Conservation (phyloP, 176 grass and related monocot species). For the Oryza nivara region DNA sequence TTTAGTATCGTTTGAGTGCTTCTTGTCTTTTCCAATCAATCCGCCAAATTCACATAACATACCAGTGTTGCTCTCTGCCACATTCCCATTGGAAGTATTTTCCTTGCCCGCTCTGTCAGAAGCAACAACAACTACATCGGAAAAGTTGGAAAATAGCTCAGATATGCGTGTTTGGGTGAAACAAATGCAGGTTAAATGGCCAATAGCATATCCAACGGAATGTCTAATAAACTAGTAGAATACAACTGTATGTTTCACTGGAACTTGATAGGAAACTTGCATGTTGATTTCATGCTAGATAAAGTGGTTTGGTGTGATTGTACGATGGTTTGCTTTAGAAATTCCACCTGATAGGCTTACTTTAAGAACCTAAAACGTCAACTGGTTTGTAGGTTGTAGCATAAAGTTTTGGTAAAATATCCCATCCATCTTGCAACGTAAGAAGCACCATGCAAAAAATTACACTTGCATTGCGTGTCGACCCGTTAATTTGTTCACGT, state of each 20-base stretch:
- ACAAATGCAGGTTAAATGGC: neutral
- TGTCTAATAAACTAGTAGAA: neutral
- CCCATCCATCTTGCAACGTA: neutral
- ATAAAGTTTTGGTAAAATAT: neutral
- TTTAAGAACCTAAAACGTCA: neutral
- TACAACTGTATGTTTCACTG: neutral
- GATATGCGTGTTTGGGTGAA: slow-evolving; percentile 6
- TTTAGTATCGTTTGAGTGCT: slow-evolving; percentile 13
- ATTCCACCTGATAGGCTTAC: neutral
- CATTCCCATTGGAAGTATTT: slow-evolving; percentile 22
- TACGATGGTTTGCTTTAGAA: neutral
- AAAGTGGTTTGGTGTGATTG: neutral
- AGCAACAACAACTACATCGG: slow-evolving; percentile 17
- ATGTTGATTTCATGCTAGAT: neutral
- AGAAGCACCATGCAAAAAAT: neutral
- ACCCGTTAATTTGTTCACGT: neutral
- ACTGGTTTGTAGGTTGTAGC: neutral
- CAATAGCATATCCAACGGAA: slow-evolving; percentile 9
- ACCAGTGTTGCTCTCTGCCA: neutral
- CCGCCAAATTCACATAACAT: slow-evolving; percentile 4
- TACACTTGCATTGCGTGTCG: neutral
- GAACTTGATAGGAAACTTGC: slow-evolving; percentile 9
- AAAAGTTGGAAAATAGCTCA: slow-evolving; percentile 14
- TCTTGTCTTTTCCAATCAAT: slow-evolving; percentile 1
- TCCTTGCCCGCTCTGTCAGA: slow-evolving; percentile 29